Evolutionary conservation across 148 eudicot genomes (phyloP).

Genomic region (Cornus controversa): DNA sequence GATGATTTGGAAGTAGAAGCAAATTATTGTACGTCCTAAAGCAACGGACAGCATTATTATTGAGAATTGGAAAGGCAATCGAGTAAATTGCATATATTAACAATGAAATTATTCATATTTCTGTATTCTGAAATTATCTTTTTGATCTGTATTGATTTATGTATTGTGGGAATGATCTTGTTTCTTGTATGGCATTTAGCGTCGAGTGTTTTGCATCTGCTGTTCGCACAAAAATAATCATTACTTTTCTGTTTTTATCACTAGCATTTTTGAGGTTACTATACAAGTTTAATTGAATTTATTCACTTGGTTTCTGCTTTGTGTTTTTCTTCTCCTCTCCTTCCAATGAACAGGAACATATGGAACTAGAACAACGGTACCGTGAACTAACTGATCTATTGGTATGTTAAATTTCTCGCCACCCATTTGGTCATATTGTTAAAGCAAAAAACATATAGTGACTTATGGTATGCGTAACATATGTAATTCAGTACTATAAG

Average conservation of each 20-base stretch:
- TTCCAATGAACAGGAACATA: slow-evolving; percentile 70
- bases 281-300: not conserved
- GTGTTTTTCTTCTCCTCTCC: not conserved
- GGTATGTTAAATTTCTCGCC: slow-evolving; percentile 39
- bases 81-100: too few species aligned
- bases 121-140: too few species aligned
- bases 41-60: too few species aligned
- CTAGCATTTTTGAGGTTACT: not conserved
- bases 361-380: slow-evolving; percentile 96
- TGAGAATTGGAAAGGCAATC: too few species aligned
- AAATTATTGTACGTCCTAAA: too few species aligned
- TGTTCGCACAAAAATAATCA: too few species aligned
- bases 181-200: too few species aligned
- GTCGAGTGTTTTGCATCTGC: too few species aligned
- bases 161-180: too few species aligned
- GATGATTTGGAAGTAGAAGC: too few species aligned
- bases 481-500: slow-evolving; percentile 75
- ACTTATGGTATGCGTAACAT: not conserved
- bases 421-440: not conserved
- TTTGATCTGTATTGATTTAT: too few species aligned
- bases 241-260: not conserved
- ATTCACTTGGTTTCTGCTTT: not conserved
- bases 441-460: not conserved
- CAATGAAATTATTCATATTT: too few species aligned
- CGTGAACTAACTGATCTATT: slow-evolving; percentile 95